phyloP scores from a whole-genome alignment of 2,329 filamentous ascomycete genomes.

The Aspergillus felis region DNA sequence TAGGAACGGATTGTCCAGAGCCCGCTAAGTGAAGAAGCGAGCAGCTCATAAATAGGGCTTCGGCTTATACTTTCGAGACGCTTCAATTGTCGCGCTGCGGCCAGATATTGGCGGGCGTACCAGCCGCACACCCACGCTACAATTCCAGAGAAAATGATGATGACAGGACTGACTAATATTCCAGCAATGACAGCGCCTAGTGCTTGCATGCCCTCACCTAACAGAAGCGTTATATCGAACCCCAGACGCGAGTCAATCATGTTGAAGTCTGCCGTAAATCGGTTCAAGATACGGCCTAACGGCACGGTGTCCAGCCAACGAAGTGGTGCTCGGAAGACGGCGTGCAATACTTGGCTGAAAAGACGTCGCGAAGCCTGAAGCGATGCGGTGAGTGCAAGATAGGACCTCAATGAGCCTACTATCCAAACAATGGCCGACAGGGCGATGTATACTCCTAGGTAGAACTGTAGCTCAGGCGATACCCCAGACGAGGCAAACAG shows the following conservation, averaged over 20 bases:
- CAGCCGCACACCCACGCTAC: slow-evolving; percentile 56
- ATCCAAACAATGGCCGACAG: neutral
- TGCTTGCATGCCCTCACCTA: slow-evolving; percentile 59
- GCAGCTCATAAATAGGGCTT: slow-evolving; percentile 74
- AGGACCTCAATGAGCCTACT: neutral
- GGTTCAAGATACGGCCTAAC: slow-evolving; percentile 68
- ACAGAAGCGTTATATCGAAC: slow-evolving; percentile 58
- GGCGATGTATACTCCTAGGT: neutral
- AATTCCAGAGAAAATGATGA: slow-evolving; percentile 59
- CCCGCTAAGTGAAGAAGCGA: slow-evolving; percentile 66
- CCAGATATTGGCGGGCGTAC: slow-evolving; percentile 57
- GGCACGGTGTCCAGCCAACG: slow-evolving; percentile 76
- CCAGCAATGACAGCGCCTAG: slow-evolving; percentile 64
- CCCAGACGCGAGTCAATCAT: slow-evolving; percentile 65
- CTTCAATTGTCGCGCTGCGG: slow-evolving; percentile 67
- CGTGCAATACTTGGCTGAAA: slow-evolving; percentile 63
- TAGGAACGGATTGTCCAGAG: slow-evolving; percentile 71
- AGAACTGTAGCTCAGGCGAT: neutral
- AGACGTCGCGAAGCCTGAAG: slow-evolving; percentile 62
- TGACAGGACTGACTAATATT: slow-evolving; percentile 52
- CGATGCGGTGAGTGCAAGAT: slow-evolving; percentile 45
- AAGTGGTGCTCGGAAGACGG: slow-evolving; percentile 65
- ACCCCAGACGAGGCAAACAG: neutral
- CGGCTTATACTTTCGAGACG: slow-evolving; percentile 71
- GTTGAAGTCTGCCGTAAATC: slow-evolving; percentile 72